Conservation (phyloP, 140 eudicot species). For the Ambrosia hybrid region DNA sequence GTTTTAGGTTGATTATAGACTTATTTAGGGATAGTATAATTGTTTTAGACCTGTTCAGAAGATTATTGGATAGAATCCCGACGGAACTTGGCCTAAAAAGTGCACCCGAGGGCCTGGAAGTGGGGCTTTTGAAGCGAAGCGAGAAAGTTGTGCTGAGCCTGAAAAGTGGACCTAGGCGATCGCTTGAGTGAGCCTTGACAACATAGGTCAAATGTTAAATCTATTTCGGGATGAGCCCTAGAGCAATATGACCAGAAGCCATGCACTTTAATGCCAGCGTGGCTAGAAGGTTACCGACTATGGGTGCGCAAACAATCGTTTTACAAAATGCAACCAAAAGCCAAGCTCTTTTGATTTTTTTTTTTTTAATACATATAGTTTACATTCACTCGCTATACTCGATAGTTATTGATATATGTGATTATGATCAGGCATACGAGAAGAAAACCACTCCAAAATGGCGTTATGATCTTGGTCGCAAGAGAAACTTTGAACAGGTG, state of each 20-base stretch:
- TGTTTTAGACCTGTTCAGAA: too few species aligned
- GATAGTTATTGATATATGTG: constrained; percentile 14
- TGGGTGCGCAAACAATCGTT: background rate
- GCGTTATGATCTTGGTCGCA: constrained; percentile 96
- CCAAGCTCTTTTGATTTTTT: background rate
- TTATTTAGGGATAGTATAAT: too few species aligned
- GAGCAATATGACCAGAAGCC: background rate
- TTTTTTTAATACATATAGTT: background rate
- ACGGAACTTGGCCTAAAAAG: too few species aligned
- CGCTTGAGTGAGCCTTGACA: too few species aligned
- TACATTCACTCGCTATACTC: background rate
- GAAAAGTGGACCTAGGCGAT: too few species aligned
- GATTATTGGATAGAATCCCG: too few species aligned
- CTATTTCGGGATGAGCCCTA: background rate
- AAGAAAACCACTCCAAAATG: constrained; percentile 88
- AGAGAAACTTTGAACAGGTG: constrained; percentile 95
- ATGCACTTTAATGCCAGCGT: too few species aligned
- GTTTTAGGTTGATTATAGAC: too few species aligned
- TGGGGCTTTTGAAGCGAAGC: too few species aligned
- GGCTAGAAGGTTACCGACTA: background rate
- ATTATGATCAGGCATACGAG: constrained; percentile 77
- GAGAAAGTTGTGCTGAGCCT: too few species aligned
- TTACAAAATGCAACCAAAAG: background rate
- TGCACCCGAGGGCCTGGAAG: too few species aligned
- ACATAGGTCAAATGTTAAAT: background rate